These are phyloP conservation scores for Aspergillus ostianus DNA, from an alignment of 495 filamentous ascomycete genomes.

Conservation along the genomic window DNA sequence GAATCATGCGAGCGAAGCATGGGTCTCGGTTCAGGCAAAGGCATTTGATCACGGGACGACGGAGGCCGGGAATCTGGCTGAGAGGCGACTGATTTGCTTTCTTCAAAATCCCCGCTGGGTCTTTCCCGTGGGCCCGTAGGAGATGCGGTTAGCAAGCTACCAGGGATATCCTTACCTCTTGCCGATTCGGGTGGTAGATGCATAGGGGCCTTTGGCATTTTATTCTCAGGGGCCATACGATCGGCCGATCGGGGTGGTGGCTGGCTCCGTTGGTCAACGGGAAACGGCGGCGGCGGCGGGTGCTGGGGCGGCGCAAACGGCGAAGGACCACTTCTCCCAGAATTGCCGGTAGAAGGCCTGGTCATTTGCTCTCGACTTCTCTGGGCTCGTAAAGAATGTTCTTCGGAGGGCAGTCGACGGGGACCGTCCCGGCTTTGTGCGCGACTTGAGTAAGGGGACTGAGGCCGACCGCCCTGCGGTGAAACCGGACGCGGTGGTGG, in stretches of 20 bases:
- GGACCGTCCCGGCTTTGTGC: slow-evolving; percentile 40
- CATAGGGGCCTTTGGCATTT: slow-evolving; percentile 18
- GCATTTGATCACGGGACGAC: slow-evolving; percentile 32
- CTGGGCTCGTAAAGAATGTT: slow-evolving; percentile 40
- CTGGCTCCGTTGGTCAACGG: slow-evolving; percentile 19
- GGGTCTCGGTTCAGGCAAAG: slow-evolving; percentile 18
- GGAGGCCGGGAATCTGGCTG: slow-evolving; percentile 25
- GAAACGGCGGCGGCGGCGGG: slow-evolving; percentile 18
- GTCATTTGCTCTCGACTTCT: slow-evolving; percentile 47
- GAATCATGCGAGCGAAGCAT: slow-evolving; percentile 20
- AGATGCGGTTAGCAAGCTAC: slow-evolving; percentile 21
- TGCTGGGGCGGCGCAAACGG: slow-evolving; percentile 25
- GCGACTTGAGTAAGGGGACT: slow-evolving; percentile 30
- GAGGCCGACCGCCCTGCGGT: slow-evolving; percentile 23
- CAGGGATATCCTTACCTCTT: slow-evolving; percentile 25
- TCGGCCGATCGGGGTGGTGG: slow-evolving; percentile 30
- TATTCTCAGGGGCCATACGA: slow-evolving; percentile 22
- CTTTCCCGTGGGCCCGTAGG: slow-evolving; percentile 13
- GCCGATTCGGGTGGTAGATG: slow-evolving; percentile 20
- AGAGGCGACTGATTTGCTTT: slow-evolving; percentile 16
- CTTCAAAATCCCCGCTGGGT: slow-evolving; percentile 16
- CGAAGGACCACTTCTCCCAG: slow-evolving; percentile 25
- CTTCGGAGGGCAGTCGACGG: slow-evolving; percentile 41
- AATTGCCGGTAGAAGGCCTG: slow-evolving; percentile 40
- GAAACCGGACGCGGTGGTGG: slow-evolving; percentile 32